Percentiles rank a stretch among this genome's conserved stretches.
phyloP scores from a whole-genome alignment of 331 rosid genomes.

The Quercus tomentella region DNA sequence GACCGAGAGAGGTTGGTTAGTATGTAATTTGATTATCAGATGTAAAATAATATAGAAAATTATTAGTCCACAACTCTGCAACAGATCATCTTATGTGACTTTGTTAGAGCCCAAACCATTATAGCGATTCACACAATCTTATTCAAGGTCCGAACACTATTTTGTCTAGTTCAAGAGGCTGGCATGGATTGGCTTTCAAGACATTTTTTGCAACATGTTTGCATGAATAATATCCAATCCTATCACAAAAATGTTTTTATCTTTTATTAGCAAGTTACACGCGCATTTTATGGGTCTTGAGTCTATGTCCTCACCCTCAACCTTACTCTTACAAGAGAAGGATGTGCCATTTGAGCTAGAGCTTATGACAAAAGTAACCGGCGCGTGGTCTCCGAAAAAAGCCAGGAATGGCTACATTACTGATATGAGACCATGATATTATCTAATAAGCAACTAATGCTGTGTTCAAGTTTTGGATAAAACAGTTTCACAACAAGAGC shows the following conservation, averaged over 20 bases:
- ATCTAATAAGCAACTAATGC: not conserved
- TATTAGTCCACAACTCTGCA: not conserved
- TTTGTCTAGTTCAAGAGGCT: not conserved
- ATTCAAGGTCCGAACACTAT: not conserved
- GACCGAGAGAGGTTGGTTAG: not conserved
- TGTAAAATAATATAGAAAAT: not conserved
- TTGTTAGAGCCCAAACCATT: not conserved
- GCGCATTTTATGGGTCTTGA: no score
- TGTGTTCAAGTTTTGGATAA: not conserved
- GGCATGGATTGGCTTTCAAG: not conserved
- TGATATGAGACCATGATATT: not conserved
- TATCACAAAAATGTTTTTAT: no score
- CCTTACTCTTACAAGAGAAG: no score
- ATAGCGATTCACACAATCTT: not conserved
- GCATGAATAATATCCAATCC: not conserved
- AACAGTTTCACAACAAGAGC: not conserved
- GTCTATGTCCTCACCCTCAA: no score
- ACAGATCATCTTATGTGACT: not conserved
- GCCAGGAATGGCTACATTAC: not conserved
- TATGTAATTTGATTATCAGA: not conserved
- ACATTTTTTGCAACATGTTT: not conserved
- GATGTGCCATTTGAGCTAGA: no score
- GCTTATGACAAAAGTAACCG: not conserved
- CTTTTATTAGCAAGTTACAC: no score
- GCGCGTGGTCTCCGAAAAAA: not conserved